Base-by-base conservation (phyloP, 495 filamentous ascomycete genomes). In the Daldinia childiae region DNA sequence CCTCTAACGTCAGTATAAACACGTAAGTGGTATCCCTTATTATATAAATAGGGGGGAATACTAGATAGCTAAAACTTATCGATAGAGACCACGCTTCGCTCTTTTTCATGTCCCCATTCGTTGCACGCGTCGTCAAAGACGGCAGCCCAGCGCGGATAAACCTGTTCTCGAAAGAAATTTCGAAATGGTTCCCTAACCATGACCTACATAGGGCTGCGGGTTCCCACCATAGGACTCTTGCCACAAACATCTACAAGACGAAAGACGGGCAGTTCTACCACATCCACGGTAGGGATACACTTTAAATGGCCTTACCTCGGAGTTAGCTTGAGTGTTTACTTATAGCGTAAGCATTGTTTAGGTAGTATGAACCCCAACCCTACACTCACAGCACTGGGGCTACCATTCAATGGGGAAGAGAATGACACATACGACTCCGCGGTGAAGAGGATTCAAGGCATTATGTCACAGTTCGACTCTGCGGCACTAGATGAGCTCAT, bases 221-320 rank as follows among this genome's bases (percentile, higher is more conserved):
- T 21, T 68, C 61, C 8, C 17, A 51, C 3, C 62, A 74, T 11
- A 57, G 71, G 24, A 45, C 24, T 6, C 52, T 74, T 15, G 64
- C 59, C 11, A 86, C 85, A 0, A 87, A 87, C 69, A 83, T 87
- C 30, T 87, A 88, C 64, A 71, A 76, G 52, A 83, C 81, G 5
- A 84, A 82, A 63, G 84, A 87, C 62, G 76, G 73, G 2, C 73
- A 79, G 11, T 86, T 67, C 62, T 87, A 82, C 66, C 86, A 88
- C 65, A 26, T 81, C 0, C 85, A 87, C 69, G 82, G 84, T 72
- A 58, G 4, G 52, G 1, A 77, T 82, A 32, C 19, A 21, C 8
- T 48, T 19, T 0, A 3, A 11, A 19, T 21, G 11, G 17, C 19
- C 6, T 21, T 9, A 4, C 24, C 43, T 21, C 8, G 19, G 15